Base-by-base conservation (phyloP, 116 monocot genomes). In the Posidonia oceanica region DNA sequence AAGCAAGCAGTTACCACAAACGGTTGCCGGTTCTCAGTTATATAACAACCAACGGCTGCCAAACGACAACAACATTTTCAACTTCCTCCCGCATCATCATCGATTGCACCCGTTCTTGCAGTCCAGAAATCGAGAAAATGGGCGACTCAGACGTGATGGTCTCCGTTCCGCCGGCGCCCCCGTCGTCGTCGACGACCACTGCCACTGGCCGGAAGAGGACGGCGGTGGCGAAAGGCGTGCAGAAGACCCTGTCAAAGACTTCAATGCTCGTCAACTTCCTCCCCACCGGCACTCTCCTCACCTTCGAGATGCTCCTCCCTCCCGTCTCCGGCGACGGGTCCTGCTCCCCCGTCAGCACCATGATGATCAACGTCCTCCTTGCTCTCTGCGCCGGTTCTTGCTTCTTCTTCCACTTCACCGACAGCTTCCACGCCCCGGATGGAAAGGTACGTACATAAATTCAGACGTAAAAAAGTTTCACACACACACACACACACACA, bases 331-430 rank as follows among this genome's bases (percentile, higher is more conserved):
- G 91, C 7, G 82, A 88, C 60, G 88, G 91, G 54, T 70, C 83
- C 13, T 91, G 96, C 85, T 75, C 86, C 36, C 83, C 71, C 0
- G 86, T 91, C 59, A 77, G 76, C 83, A 88, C 84, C 37, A 67
- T 36, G 20, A 88, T 95, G 95, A 86, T 95, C 71, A 10, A 79
- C 54, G 75, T 59, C 55, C 83, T 96, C 54, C 86, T 96, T 21
- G 78, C 64, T 17, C 36, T 91, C 64, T 91, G 88, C 79, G 83
- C 84, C 52, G 54, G 67, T 29, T 89, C 87, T 40, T 96, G 96
- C 87, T 91, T 91, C 86, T 80, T 96, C 83, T 96, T 96, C 87
- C 91, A 96, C 82, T 96, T 96, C 96, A 96, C 91, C 75, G 96
- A 96, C 84, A 88, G 86, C 68, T 96, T 96, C 77, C 86, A 83